Base-by-base conservation (phyloP, 805 yeast genomes). In the Kodamaea jinghongensis region DNA sequence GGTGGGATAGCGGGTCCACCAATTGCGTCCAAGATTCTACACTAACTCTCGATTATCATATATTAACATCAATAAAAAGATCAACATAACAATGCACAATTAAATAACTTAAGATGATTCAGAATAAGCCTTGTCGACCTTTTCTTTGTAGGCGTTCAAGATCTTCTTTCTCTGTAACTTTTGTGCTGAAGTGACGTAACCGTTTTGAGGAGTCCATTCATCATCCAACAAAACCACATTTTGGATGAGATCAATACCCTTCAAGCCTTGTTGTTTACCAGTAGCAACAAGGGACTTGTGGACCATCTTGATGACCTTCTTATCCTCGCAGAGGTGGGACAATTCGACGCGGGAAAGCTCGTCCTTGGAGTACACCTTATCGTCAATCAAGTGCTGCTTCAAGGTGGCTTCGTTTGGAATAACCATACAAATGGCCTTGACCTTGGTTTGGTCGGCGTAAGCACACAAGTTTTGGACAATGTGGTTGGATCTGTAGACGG, bases 141-240 rank as follows among this genome's bases (percentile, higher is more conserved):
- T 76, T 27, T 73, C 73, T 63, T 81, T 63, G 58, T 83, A 85
- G 45, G 81, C 77, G 23, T 73, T 78, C 51, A 87, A 68, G 57
- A 93, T 93, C 72, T 85, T 85, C 73, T 77, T 86, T 73, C 99
- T 84, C 73, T 91, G 96, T 56, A 93, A 76, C 69, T 93, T 93
- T 67, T 90, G 97, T 17, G 99, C 99, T 43, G 95, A 81, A 11
- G 98, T 89, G 42, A 91, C 95, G 50, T 70, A 87, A 0, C 96
- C 98, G 58, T 80, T 86, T 65, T 88, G 93, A 31, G 99, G 98
- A 29, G 98, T 93, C 98, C 99, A 93, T 70, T 93, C 99, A 38
- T 81, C 91, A 49, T 86, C 90, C 42, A 81, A 74, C 44, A 93
- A 62, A 10, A 84, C 88, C 45, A 84, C 73, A 50, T 90, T 95